Evolutionary conservation across 257 asterid genomes (phyloP).

Genomic region (Orobanche coerulescens): DNA sequence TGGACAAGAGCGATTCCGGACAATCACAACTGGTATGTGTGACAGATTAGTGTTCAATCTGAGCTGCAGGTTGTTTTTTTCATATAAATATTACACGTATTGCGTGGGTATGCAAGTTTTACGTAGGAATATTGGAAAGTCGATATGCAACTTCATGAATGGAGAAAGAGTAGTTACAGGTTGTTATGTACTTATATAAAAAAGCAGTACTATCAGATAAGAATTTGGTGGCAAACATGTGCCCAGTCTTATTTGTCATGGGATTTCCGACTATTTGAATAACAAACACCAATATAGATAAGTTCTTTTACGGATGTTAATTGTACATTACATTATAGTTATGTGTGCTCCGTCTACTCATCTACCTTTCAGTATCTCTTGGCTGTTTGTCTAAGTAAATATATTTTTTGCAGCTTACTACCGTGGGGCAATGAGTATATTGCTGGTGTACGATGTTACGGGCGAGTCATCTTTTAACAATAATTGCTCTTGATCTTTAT

Average conservation of each 20-base stretch:
- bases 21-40: slow-evolving; percentile 46
- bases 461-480: no score
- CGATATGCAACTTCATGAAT: neutral
- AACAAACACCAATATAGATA: neutral
- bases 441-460: no score
- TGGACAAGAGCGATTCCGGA: slow-evolving; percentile 60
- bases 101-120: no score
- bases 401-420: no score
- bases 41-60: neutral
- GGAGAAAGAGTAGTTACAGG: neutral
- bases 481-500: no score
- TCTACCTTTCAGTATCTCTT: neutral
- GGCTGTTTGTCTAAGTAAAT: no score
- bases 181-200: no score
- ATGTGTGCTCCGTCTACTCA: neutral
- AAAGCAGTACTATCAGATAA: no score
- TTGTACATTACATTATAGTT: neutral
- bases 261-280: neutral
- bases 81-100: neutral
- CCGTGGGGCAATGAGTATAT: no score
- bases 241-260: no score
- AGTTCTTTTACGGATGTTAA: slow-evolving; percentile 6
- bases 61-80: neutral
- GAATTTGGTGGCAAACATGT: no score
- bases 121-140: neutral